A percentile compares a stretch with the other conserved stretches of the same genome.
Conservation (phyloP, 2,329 filamentous ascomycete genomes). For the Ilyonectria robusta region DNA sequence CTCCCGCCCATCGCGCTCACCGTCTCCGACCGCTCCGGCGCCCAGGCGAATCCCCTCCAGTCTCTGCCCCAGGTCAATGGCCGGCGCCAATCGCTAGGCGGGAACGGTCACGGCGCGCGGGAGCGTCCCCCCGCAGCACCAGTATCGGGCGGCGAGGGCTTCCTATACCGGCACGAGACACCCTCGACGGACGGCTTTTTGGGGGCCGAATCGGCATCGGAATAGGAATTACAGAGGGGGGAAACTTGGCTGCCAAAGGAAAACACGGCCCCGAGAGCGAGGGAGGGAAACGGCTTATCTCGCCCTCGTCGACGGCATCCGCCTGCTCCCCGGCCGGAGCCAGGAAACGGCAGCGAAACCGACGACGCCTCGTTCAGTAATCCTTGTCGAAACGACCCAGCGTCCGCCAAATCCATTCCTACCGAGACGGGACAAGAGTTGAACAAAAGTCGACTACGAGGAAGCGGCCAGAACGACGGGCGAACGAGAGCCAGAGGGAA, state of each 20-base stretch:
- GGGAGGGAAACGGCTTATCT: constrained; percentile 14
- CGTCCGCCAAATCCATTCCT: background rate
- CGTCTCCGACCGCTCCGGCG: constrained; percentile 30
- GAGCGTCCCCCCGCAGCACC: constrained; percentile 72
- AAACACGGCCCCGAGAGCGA: constrained; percentile 18
- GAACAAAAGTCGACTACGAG: background rate
- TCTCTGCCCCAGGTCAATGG: constrained; percentile 64
- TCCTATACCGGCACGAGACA: constrained; percentile 43
- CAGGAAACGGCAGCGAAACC: constrained; percentile 13
- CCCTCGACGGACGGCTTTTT: constrained; percentile 27
- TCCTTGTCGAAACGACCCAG: background rate
- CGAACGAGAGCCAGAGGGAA: constrained; percentile 44
- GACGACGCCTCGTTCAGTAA: background rate
- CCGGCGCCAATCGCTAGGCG: constrained; percentile 69
- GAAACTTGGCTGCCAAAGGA: constrained; percentile 15
- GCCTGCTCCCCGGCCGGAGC: constrained; percentile 25
- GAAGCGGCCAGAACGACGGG: constrained; percentile 21
- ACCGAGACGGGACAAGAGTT: background rate
- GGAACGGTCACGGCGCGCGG: constrained; percentile 71
- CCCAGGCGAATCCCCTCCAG: constrained; percentile 33
- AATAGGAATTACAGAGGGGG: constrained; percentile 25
- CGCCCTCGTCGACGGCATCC: constrained; percentile 21
- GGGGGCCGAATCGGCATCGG: constrained; percentile 29
- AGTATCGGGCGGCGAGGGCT: constrained; percentile 51
- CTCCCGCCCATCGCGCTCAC: constrained; percentile 24